phyloP scores from a whole-genome alignment of 2,329 filamentous ascomycete genomes.

The Fusarium sterilihyphosum region DNA sequence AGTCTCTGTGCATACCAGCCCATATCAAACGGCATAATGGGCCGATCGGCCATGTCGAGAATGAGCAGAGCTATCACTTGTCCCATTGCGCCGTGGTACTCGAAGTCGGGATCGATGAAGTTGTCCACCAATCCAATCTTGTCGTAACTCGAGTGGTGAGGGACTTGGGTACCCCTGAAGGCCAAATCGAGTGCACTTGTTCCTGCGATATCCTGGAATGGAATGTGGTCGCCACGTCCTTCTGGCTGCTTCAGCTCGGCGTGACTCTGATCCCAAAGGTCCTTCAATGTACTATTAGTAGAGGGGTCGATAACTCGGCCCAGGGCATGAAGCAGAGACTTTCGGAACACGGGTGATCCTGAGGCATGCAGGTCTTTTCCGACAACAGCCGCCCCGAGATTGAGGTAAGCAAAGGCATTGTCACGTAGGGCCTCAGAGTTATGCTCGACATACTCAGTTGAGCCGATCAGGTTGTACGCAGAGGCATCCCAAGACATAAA shows the following conservation, averaged over 20 bases:
- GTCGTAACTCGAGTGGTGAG: slow-evolving; percentile 88
- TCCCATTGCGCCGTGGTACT: slow-evolving; percentile 81
- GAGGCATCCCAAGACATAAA: slow-evolving; percentile 97
- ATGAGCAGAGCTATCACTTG: slow-evolving; percentile 85
- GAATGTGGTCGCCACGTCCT: slow-evolving; percentile 82
- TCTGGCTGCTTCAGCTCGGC: slow-evolving; percentile 74
- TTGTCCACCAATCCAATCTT: slow-evolving; percentile 86
- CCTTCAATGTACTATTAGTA: slow-evolving; percentile 75
- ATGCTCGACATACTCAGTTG: slow-evolving; percentile 93
- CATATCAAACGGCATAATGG: slow-evolving; percentile 85
- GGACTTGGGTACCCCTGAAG: slow-evolving; percentile 74
- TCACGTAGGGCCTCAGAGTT: slow-evolving; percentile 77
- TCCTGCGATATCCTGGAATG: slow-evolving; percentile 92
- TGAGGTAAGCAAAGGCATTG: slow-evolving; percentile 87
- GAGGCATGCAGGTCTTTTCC: slow-evolving; percentile 80
- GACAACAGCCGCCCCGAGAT: slow-evolving; percentile 84
- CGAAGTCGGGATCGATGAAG: slow-evolving; percentile 83
- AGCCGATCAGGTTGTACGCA: slow-evolving; percentile 93
- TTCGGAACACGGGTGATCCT: slow-evolving; percentile 82
- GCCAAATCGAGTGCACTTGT: slow-evolving; percentile 87
- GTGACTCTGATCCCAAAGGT: slow-evolving; percentile 77
- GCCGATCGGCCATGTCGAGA: slow-evolving; percentile 83
- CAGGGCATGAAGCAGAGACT: slow-evolving; percentile 76
- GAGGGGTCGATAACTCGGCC: slow-evolving; percentile 78
- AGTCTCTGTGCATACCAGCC: slow-evolving; percentile 75